Evolutionary conservation across 2,329 filamentous ascomycete genomes (phyloP).

Genomic region (Chaetomiaceae sp.): DNA sequence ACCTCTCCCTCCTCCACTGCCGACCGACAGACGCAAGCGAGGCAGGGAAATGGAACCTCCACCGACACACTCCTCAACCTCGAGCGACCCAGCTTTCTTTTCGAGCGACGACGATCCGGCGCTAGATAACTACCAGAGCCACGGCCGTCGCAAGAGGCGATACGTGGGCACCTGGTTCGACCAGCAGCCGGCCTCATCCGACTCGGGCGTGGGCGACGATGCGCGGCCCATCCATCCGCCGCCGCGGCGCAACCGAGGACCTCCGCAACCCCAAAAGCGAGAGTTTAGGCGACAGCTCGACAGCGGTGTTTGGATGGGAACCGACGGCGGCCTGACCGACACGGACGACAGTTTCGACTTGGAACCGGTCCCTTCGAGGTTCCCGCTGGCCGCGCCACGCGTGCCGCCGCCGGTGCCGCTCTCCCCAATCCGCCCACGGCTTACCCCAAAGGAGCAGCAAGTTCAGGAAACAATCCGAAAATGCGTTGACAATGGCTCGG

Average conservation of each 20-base stretch:
- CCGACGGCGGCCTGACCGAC: slow-evolving; percentile 50
- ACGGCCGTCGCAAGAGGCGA: slow-evolving; percentile 52
- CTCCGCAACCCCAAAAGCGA: slow-evolving; percentile 37
- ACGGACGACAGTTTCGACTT: slow-evolving; percentile 34
- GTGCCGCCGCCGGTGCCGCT: background rate
- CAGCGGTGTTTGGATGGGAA: slow-evolving; percentile 63
- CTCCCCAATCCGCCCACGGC: slow-evolving; percentile 9
- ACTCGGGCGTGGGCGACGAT: slow-evolving; percentile 42
- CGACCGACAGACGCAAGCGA: slow-evolving; percentile 35
- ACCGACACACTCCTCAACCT: slow-evolving; percentile 45
- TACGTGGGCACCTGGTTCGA: slow-evolving; percentile 66
- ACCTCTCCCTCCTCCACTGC: background rate
- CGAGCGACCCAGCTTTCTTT: slow-evolving; percentile 67
- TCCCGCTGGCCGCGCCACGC: slow-evolving; percentile 1
- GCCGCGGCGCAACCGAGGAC: slow-evolving; percentile 18
- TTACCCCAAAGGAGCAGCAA: slow-evolving; percentile 36
- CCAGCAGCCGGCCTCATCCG: slow-evolving; percentile 50
- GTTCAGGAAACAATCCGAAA: slow-evolving; percentile 45
- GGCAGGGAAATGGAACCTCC: slow-evolving; percentile 29
- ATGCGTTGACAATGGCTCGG: slow-evolving; percentile 55
- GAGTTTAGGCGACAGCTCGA: slow-evolving; percentile 58
- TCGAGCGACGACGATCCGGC: slow-evolving; percentile 68
- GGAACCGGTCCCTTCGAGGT: slow-evolving; percentile 4
- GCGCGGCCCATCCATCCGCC: slow-evolving; percentile 7
- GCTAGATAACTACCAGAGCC: slow-evolving; percentile 56